Percentiles rank a stretch among this genome's conserved stretches.
Evolutionary conservation across 441 rosid species (phyloP).

Genomic region (Theobroma grandiflorum): DNA sequence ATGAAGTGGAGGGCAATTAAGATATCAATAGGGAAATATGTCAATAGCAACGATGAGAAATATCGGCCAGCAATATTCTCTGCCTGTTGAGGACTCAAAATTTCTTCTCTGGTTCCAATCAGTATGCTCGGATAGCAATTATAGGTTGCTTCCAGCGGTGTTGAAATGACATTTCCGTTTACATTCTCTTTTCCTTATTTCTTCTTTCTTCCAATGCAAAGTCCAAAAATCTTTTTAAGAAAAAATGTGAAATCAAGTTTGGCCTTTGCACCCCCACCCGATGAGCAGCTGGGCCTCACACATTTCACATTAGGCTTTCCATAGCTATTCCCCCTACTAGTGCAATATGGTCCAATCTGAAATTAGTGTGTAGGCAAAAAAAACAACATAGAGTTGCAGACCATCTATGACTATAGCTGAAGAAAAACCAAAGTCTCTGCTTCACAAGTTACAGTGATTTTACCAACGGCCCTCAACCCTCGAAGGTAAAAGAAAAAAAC

Average conservation of each 20-base stretch:
- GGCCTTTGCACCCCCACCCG: neutral
- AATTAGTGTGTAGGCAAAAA: neutral
- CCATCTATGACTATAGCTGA: neutral
- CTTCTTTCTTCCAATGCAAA: neutral
- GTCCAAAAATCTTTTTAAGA: neutral
- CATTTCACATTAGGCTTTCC: neutral
- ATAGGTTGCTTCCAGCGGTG: conserved; percentile 16
- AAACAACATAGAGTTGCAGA: conserved; percentile 12
- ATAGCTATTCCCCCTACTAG: neutral
- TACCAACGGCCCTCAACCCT: conserved; percentile 39
- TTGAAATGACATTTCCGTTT: conserved; percentile 13
- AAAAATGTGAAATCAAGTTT: neutral
- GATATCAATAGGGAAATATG: neutral
- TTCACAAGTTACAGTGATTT: conserved; percentile 22
- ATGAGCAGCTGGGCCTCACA: conserved; percentile 12
- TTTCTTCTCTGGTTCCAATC: neutral
- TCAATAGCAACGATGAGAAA: neutral
- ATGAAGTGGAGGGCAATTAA: neutral
- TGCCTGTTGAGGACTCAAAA: neutral
- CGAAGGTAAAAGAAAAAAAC: conserved; percentile 30
- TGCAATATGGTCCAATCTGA: neutral
- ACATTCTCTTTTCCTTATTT: neutral
- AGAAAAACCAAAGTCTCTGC: neutral
- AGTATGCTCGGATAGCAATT: neutral
- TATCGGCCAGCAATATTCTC: neutral